These are phyloP conservation scores for Tetrahymena thermophila DNA, from an alignment of 73 alveolate genomes.

Conservation along the genomic window DNA sequence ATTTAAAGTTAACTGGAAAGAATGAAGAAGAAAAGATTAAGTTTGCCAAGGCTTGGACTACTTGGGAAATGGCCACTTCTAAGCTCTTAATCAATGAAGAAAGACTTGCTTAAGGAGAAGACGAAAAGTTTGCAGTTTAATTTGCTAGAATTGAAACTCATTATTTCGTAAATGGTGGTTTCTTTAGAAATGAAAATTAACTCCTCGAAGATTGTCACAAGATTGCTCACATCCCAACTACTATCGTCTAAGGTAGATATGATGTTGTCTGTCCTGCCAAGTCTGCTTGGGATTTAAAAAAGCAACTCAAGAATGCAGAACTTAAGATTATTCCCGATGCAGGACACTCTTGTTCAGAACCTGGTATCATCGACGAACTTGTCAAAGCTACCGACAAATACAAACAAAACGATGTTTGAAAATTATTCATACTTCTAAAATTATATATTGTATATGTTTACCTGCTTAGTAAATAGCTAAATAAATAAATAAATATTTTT, in stretches of 20 bases:
- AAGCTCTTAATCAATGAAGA: neutral
- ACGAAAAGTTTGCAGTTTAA: neutral
- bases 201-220: constrained; percentile 14
- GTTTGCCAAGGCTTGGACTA: constrained; percentile 30
- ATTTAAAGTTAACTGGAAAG: constrained; percentile 10
- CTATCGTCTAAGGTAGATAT: constrained; percentile 26
- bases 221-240: constrained; percentile 17
- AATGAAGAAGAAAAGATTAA: constrained; percentile 22
- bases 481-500: neutral
- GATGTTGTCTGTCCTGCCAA: constrained; percentile 14
- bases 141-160: constrained; percentile 32
- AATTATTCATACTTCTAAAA: neutral
- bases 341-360: constrained; percentile 16
- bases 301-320: constrained; percentile 11
- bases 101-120: neutral
- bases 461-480: neutral
- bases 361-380: constrained; percentile 1
- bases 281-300: constrained; percentile 21
- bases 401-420: constrained; percentile 6
- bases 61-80: constrained; percentile 23
- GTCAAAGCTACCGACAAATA: constrained; percentile 13
- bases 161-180: constrained; percentile 25
- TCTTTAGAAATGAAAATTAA: constrained; percentile 13
- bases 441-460: too few relatives aligned
- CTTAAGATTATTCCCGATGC: constrained; percentile 13